These are phyloP conservation scores for Chlamydomonas asymmetrica DNA, from an alignment of 139 green algal species.

Conservation along the genomic window DNA sequence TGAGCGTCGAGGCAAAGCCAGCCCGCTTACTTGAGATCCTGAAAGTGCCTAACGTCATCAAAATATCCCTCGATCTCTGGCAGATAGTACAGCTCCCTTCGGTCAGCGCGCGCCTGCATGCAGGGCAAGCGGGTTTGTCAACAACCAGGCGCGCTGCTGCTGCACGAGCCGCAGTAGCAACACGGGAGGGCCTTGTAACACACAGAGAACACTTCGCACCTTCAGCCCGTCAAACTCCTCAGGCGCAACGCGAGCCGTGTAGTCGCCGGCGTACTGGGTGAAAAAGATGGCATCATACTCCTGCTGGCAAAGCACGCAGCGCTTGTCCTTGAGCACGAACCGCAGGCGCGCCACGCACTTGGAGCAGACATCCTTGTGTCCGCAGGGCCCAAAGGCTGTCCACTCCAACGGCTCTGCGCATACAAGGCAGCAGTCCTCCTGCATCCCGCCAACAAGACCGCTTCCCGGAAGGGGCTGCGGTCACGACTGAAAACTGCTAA, in stretches of 20 bases:
- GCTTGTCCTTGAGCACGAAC: constrained; percentile 80
- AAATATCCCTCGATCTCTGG: constrained; percentile 81
- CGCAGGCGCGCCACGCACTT: constrained; percentile 71
- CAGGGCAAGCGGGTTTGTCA: background rate
- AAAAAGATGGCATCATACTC: constrained; percentile 61
- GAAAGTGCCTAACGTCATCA: constrained; percentile 83
- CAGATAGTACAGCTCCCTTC: constrained; percentile 55
- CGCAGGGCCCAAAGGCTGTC: constrained; percentile 77
- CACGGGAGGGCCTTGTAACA: no score
- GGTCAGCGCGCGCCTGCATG: constrained; percentile 40
- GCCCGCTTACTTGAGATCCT: constrained; percentile 61
- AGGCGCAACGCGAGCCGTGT: constrained; percentile 58
- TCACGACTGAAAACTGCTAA: no score
- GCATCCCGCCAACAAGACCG: no score
- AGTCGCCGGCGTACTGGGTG: constrained; percentile 77
- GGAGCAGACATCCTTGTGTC: constrained; percentile 89
- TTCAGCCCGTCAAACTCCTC: constrained; percentile 62
- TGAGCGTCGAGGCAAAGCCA: no score
- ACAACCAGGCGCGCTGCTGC: background rate
- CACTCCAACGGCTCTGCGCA: constrained; percentile 88
- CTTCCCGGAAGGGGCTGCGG: no score
- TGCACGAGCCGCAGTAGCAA: no score
- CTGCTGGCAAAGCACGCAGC: constrained; percentile 88
- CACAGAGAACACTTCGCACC: constrained; percentile 47
- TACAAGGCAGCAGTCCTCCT: constrained; percentile 75